Evolutionary conservation across 345 rosid species (phyloP).

Genomic region (Eucalyptus tenuipes): DNA sequence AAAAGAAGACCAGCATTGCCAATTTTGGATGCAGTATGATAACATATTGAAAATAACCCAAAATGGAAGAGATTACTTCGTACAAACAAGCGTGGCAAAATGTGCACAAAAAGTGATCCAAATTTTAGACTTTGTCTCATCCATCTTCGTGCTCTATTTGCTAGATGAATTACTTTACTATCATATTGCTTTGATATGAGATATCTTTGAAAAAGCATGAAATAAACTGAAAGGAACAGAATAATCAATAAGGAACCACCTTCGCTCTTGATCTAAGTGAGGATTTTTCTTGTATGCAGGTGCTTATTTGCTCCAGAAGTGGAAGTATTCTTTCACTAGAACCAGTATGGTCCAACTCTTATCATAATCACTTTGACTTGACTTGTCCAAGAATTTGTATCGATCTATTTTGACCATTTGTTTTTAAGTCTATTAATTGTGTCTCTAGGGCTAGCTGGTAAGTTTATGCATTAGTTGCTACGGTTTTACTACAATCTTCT

Average conservation of each 20-base stretch:
- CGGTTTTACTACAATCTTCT: neutral
- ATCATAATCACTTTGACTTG: neutral
- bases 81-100: neutral
- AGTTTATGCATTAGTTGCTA: neutral
- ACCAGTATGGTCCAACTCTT: slow-evolving; percentile 22
- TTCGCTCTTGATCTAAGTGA: neutral
- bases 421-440: neutral
- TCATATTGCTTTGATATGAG: neutral
- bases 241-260: neutral
- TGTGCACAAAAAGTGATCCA: neutral
- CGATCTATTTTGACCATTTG: neutral
- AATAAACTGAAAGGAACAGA: neutral
- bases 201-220: neutral
- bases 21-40: neutral
- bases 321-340: slow-evolving; percentile 71
- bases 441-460: neutral
- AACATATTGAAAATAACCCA: neutral
- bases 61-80: neutral
- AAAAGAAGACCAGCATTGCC: neutral
- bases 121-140: neutral
- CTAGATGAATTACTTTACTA: neutral
- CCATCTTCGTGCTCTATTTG: neutral
- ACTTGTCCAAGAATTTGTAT: neutral
- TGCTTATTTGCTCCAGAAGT: slow-evolving; percentile 73
- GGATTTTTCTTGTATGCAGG: slow-evolving; percentile 19